Evolutionary conservation across 2,329 filamentous ascomycete species (phyloP).

Genomic region (Aureobasidium namibiae): DNA sequence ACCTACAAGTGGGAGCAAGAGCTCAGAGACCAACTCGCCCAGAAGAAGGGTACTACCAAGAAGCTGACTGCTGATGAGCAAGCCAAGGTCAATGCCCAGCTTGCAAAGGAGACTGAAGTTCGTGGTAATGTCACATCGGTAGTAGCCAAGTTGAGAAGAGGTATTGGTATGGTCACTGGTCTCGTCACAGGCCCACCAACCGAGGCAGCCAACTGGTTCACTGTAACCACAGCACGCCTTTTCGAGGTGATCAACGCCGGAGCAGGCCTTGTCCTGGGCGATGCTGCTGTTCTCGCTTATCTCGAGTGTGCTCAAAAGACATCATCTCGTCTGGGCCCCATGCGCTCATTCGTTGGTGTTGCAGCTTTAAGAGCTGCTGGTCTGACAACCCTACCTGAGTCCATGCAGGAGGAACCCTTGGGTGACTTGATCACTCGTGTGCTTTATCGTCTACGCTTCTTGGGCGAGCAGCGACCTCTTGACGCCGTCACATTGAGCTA

Average conservation of each 20-base stretch:
- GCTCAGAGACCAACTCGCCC: slow-evolving; percentile 73
- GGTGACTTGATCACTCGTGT: slow-evolving; percentile 76
- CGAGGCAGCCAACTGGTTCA: slow-evolving; percentile 82
- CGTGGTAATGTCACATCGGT: slow-evolving; percentile 61
- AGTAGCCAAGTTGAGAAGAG: slow-evolving; percentile 66
- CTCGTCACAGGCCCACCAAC: slow-evolving; percentile 84
- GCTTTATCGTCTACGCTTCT: slow-evolving; percentile 80
- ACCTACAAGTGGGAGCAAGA: slow-evolving; percentile 97
- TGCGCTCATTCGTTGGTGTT: slow-evolving; percentile 77
- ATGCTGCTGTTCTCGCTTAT: slow-evolving; percentile 69
- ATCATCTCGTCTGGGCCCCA: slow-evolving; percentile 62
- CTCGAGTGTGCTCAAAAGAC: slow-evolving; percentile 70
- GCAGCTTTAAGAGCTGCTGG: slow-evolving; percentile 75
- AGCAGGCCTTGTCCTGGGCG: slow-evolving; percentile 71
- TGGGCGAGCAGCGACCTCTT: slow-evolving; percentile 88
- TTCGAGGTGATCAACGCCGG: slow-evolving; percentile 70
- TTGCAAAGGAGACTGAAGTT: slow-evolving; percentile 78
- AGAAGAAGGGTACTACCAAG: slow-evolving; percentile 85
- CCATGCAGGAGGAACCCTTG: slow-evolving; percentile 70
- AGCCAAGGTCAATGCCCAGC: slow-evolving; percentile 80
- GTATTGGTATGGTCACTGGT: slow-evolving; percentile 75
- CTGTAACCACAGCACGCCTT: slow-evolving; percentile 65
- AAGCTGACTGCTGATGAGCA: slow-evolving; percentile 87
- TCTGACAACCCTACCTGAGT: slow-evolving; percentile 61
- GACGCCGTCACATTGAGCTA: slow-evolving; percentile 84